phyloP scores from a whole-genome alignment of 2,329 filamentous ascomycete genomes.

The Diaporthe ampelina region DNA sequence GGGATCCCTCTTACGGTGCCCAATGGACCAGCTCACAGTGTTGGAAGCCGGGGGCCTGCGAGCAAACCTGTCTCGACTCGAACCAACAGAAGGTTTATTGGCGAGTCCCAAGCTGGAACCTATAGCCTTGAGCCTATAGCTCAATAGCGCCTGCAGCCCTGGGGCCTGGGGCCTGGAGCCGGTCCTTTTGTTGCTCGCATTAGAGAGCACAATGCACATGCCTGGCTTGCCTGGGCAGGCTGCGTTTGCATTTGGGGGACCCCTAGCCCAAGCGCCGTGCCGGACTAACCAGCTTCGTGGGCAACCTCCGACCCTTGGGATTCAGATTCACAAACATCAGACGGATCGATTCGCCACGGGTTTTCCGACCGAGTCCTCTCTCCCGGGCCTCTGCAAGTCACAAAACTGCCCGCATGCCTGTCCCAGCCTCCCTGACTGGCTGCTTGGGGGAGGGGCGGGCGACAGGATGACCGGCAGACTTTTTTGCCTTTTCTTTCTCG shows the following conservation, averaged over 20 bases:
- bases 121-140: background rate
- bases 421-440: constrained; percentile 1
- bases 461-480: constrained; percentile 17
- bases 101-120: background rate
- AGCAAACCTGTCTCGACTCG: background rate
- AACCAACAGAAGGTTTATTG: background rate
- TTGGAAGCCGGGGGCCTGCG: background rate
- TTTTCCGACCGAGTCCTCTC: background rate
- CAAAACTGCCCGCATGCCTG: constrained; percentile 19
- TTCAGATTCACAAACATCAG: constrained; percentile 33
- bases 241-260: constrained; percentile 5
- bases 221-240: background rate
- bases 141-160: background rate
- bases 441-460: background rate
- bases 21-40: background rate
- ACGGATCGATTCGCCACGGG: constrained; percentile 32
- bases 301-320: constrained; percentile 32
- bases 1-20: background rate
- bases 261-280: constrained; percentile 20
- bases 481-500: background rate
- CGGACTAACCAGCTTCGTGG: constrained; percentile 27
- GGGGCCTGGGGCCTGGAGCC: background rate
- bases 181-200: constrained; percentile 16
- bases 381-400: constrained; percentile 11
- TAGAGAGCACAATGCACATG: background rate